Conservation (phyloP, 2,329 filamentous ascomycete genomes). For the Fusarium goolgardi region DNA sequence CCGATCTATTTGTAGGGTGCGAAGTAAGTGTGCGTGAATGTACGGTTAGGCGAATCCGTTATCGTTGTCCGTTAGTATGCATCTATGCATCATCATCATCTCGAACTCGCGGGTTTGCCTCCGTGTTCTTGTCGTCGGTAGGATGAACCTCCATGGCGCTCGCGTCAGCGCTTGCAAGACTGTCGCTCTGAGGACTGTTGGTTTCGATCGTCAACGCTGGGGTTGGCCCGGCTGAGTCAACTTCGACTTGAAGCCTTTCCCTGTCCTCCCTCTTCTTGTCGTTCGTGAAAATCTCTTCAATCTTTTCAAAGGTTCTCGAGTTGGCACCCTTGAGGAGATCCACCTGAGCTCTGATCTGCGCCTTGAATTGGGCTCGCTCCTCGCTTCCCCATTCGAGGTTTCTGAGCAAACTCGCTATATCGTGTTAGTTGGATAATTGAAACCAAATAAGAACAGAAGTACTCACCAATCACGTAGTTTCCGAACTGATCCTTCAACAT, state of each 20-base stretch:
- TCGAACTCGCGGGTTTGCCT: slow-evolving; percentile 43
- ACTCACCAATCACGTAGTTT: slow-evolving; percentile 96
- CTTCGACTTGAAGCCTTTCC: slow-evolving; percentile 55
- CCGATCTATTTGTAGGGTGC: slow-evolving; percentile 28
- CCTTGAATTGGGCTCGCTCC: not conserved
- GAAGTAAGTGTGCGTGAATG: not conserved
- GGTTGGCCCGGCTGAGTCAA: slow-evolving; percentile 68
- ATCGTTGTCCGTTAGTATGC: not conserved
- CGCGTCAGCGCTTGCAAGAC: slow-evolving; percentile 71
- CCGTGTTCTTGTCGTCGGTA: slow-evolving; percentile 46
- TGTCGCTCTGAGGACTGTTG: slow-evolving; percentile 76
- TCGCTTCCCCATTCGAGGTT: slow-evolving; percentile 46
- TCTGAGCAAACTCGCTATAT: slow-evolving; percentile 80
- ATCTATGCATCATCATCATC: slow-evolving; percentile 50
- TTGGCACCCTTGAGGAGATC: not conserved
- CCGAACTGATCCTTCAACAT: slow-evolving; percentile 93
- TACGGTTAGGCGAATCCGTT: too few relatives aligned
- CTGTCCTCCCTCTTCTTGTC: not conserved
- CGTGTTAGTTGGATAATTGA: slow-evolving; percentile 26
- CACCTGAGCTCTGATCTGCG: not conserved
- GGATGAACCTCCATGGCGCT: slow-evolving; percentile 61
- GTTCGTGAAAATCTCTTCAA: not conserved
- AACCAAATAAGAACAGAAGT: slow-evolving; percentile 42
- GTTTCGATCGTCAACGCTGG: slow-evolving; percentile 75
- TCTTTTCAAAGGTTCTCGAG: slow-evolving; percentile 57